These are phyloP conservation scores for Hanseniaspora pseudoguilliermondii DNA, from an alignment of 805 yeast genomes.

Conservation along the genomic window DNA sequence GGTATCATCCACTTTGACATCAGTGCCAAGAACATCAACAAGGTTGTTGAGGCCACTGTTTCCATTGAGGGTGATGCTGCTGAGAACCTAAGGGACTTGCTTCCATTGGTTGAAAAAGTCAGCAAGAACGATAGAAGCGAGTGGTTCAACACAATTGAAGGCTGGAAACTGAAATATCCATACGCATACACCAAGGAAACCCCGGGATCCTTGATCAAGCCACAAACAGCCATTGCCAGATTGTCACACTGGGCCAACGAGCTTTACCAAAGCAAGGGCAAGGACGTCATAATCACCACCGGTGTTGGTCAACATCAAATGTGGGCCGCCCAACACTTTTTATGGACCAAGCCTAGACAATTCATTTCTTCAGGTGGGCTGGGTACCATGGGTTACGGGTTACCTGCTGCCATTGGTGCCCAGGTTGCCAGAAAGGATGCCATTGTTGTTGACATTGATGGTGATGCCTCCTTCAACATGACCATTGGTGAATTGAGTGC, in stretches of 20 bases:
- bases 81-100: slow-evolving; percentile 53
- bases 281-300: slow-evolving; percentile 79
- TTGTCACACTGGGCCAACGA: slow-evolving; percentile 58
- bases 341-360: slow-evolving; percentile 85
- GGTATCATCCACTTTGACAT: slow-evolving; percentile 96
- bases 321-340: slow-evolving; percentile 99
- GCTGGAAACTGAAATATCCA: slow-evolving; percentile 82
- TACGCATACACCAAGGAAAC: slow-evolving; percentile 71
- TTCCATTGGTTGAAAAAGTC: slow-evolving; percentile 58
- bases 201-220: slow-evolving; percentile 69
- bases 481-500: slow-evolving; percentile 84
- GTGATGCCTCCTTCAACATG: slow-evolving; percentile 99
- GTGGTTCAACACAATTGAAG: slow-evolving; percentile 64
- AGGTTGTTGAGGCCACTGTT: slow-evolving; percentile 91
- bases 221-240: slow-evolving; percentile 79
- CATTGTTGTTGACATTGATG: slow-evolving; percentile 90
- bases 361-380: slow-evolving; percentile 97
- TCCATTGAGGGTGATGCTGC: slow-evolving; percentile 96
- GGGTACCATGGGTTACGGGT: slow-evolving; percentile 97
- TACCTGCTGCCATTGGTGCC: slow-evolving; percentile 97
- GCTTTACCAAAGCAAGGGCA: slow-evolving; percentile 30
- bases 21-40: slow-evolving; percentile 91
- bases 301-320: slow-evolving; percentile 99
- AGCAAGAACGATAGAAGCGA: slow-evolving; percentile 43
- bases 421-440: slow-evolving; percentile 94